Evolutionary conservation across 176 grass and related monocot genomes (phyloP).

Genomic region (Carex scoparia): DNA sequence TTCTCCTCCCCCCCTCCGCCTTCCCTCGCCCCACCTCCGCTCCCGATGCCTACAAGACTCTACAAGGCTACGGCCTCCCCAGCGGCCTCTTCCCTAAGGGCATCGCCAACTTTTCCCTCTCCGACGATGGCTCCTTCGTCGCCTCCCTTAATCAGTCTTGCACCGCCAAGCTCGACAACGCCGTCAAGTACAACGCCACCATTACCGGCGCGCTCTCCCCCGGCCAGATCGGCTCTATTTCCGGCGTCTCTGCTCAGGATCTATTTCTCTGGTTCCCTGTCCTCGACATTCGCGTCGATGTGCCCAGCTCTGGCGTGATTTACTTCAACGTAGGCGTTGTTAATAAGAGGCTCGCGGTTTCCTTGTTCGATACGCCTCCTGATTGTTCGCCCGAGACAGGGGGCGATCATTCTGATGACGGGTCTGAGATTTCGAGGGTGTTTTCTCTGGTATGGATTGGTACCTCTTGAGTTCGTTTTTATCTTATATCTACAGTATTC

Average conservation of each 20-base stretch:
- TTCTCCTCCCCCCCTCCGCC: neutral
- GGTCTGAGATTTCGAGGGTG: neutral
- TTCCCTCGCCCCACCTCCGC: neutral
- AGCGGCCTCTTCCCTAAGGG: slow-evolving; percentile 43
- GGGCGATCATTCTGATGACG: neutral
- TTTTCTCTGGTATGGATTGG: slow-evolving; percentile 16
- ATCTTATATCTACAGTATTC: neutral
- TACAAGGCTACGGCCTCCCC: slow-evolving; percentile 40
- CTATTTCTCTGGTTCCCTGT: slow-evolving; percentile 86
- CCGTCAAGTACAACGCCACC: slow-evolving; percentile 55
- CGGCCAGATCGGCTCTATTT: slow-evolving; percentile 51
- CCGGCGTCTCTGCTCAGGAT: slow-evolving; percentile 51
- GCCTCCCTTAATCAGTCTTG: slow-evolving; percentile 42
- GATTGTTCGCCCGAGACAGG: slow-evolving; percentile 37
- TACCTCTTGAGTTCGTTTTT: neutral
- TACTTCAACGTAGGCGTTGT: slow-evolving; percentile 81
- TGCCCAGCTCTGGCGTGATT: slow-evolving; percentile 57
- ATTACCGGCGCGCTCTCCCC: slow-evolving; percentile 42
- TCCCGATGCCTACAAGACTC: slow-evolving; percentile 39
- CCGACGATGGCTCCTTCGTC: slow-evolving; percentile 41
- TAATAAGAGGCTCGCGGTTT: slow-evolving; percentile 54
- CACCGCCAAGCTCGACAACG: slow-evolving; percentile 46
- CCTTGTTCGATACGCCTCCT: slow-evolving; percentile 68
- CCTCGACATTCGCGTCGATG: slow-evolving; percentile 51
- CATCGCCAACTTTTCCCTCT: slow-evolving; percentile 42